phyloP scores from a whole-genome alignment of 1,284 basidiomycete genomes.

The Cutaneotrichosporon dermatis region DNA sequence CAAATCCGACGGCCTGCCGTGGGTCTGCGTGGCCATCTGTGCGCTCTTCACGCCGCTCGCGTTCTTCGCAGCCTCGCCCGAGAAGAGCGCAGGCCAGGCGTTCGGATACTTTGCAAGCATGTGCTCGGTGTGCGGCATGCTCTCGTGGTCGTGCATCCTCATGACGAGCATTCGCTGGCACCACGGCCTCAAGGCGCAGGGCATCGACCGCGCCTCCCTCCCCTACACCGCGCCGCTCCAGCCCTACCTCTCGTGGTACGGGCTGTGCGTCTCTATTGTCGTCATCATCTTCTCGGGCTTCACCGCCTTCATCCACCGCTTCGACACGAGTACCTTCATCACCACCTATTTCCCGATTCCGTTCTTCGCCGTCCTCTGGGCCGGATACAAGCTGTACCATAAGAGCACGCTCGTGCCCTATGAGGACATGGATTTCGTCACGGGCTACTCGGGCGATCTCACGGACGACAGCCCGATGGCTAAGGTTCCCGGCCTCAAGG shows the following conservation, averaged over 20 bases:
- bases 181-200: slow-evolving; percentile 67
- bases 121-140: slow-evolving; percentile 53
- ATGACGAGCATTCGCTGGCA: slow-evolving; percentile 77
- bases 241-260: slow-evolving; percentile 38
- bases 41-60: slow-evolving; percentile 29
- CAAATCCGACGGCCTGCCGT: slow-evolving; percentile 36
- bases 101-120: slow-evolving; percentile 74
- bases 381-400: slow-evolving; percentile 17
- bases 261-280: slow-evolving; percentile 16
- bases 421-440: slow-evolving; percentile 21
- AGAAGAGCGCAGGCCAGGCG: slow-evolving; percentile 55
- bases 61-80: slow-evolving; percentile 42
- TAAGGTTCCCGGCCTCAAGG: neutral
- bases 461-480: neutral
- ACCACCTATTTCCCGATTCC: slow-evolving; percentile 31
- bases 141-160: slow-evolving; percentile 74
- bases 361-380: slow-evolving; percentile 21
- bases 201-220: slow-evolving; percentile 51
- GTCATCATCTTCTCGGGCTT: slow-evolving; percentile 33
- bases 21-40: slow-evolving; percentile 27
- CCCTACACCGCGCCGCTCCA: slow-evolving; percentile 59
- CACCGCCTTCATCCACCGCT: slow-evolving; percentile 21
- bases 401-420: slow-evolving; percentile 3
- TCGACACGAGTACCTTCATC: slow-evolving; percentile 37
- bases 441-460: slow-evolving; percentile 13